Base-by-base conservation (phyloP, 2,329 filamentous ascomycete genomes). In the Diaporthe vexans region DNA sequence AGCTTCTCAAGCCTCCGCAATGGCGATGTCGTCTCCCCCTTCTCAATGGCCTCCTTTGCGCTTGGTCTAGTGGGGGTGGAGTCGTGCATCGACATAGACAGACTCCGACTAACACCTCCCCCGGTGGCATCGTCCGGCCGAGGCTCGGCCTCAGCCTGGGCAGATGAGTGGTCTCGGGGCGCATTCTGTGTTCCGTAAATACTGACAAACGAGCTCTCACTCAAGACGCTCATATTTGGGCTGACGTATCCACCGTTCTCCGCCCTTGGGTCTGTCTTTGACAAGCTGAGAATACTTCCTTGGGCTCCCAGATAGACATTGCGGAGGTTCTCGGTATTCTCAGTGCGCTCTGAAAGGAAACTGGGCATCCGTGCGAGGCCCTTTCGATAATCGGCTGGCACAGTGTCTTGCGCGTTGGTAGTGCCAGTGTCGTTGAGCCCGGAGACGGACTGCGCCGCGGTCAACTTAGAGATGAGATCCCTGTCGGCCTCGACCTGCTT, bases 181-280 rank as follows among this genome's bases (percentile, higher is more conserved):
- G 77, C 69, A 10, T 76, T 78, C 75, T 86, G 87, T 33, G 85
- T 81, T 3, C 91, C 91, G 72, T 93, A 93, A 0, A 93, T 84
- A 77, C 91, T 93, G 29, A 89, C 77, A 77, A 93, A 93, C 0
- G 91, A 93, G 79, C 91, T 93, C 80, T 93, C 91, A 77, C 91
- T 93, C 76, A 93, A 81, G 17, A 93, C 85, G 76, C 91, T 93
- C 67, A 93, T 82, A 46, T 87, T 88, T 4, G 91, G 91, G 77
- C 91, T 93, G 37, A 84, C 85, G 74, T 89, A 78, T 57, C 84
- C 85, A 70, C 83, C 80, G 68, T 77, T 71, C 21, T 80, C 78
- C 46, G 87, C 80, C 26, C 86, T 86, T 1, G 88, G 85, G 26
- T 81, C 78, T 35, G 88, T 81, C 26, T 85, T 86, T 1, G 88